Conservation (phyloP, 2,329 filamentous ascomycete species). For the Apiospora koreana region DNA sequence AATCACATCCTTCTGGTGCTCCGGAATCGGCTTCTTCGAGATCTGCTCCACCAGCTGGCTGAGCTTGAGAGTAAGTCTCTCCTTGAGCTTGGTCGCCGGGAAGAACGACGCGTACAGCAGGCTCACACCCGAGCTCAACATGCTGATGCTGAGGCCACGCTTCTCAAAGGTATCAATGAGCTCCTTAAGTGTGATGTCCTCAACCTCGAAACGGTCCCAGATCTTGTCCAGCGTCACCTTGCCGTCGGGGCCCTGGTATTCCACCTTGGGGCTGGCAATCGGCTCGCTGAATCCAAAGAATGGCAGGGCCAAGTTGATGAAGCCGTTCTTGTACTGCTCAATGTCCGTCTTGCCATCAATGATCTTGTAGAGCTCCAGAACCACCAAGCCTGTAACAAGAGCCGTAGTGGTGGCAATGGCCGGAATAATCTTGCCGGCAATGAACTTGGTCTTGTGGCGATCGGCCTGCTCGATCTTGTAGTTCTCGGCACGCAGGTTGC, state of each 20-base stretch:
- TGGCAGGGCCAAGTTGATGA: constrained; percentile 91
- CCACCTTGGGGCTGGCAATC: constrained; percentile 89
- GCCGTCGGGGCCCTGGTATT: constrained; percentile 77
- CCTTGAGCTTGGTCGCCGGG: constrained; percentile 74
- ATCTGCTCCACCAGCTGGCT: constrained; percentile 86
- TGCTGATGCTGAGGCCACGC: constrained; percentile 79
- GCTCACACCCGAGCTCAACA: constrained; percentile 97
- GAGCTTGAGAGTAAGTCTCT: constrained; percentile 79
- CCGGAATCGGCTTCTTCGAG: constrained; percentile 87
- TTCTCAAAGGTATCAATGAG: constrained; percentile 81
- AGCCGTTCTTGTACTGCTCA: constrained; percentile 99
- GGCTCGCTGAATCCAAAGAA: constrained; percentile 99
- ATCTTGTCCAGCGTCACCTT: constrained; percentile 90
- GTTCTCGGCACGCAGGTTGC: constrained; percentile 94
- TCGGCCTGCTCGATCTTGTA: constrained; percentile 95
- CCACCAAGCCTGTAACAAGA: constrained; percentile 88
- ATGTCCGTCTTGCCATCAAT: constrained; percentile 95
- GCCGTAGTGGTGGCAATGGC: constrained; percentile 98
- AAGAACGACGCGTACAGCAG: constrained; percentile 94
- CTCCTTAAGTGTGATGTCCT: constrained; percentile 81
- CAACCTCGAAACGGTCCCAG: constrained; percentile 94
- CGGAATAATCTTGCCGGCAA: constrained; percentile 98
- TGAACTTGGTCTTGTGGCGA: constrained; percentile 98
- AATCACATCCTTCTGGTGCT: constrained; percentile 92
- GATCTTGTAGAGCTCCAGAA: constrained; percentile 94